Conservation (phyloP, 164 flowering plant species). For the Euptelea pleiosperma region DNA sequence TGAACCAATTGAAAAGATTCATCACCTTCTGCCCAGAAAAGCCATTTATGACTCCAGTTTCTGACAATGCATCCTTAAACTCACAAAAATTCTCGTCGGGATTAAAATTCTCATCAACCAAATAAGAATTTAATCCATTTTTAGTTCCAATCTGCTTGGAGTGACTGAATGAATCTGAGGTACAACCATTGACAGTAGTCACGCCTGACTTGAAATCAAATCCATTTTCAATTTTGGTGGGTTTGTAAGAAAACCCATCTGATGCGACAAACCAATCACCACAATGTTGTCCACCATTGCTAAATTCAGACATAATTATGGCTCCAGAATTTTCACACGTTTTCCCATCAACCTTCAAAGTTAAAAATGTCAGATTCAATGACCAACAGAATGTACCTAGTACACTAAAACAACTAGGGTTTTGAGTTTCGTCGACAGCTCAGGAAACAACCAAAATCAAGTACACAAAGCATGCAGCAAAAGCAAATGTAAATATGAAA, state of each 20-base stretch:
- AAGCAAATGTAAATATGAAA: conserved; percentile 1
- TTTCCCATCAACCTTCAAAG: conserved; percentile 28
- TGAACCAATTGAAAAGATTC: background rate
- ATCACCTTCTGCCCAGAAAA: conserved; percentile 20
- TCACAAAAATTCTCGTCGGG: conserved; percentile 36
- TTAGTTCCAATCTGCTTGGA: conserved; percentile 15
- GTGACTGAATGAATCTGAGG: conserved; percentile 11
- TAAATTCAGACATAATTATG: conserved; percentile 10
- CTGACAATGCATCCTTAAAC: conserved; percentile 39
- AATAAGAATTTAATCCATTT: conserved; percentile 15
- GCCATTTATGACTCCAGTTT: conserved; percentile 16
- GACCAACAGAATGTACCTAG: background rate
- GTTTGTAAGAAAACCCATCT: conserved; percentile 16
- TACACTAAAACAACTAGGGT: too few species aligned
- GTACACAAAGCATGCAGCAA: background rate
- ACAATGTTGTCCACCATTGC: conserved; percentile 9
- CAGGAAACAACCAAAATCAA: too few species aligned
- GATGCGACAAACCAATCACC: conserved; percentile 20
- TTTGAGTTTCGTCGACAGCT: too few species aligned
- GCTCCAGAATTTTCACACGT: conserved; percentile 11
- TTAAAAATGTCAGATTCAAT: background rate
- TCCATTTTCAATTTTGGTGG: conserved; percentile 19
- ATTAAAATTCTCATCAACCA: conserved; percentile 19
- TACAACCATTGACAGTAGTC: conserved; percentile 9
- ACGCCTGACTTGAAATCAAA: conserved; percentile 20